These are phyloP conservation scores for Lactifluus piperatus DNA, from an alignment of 768 basidiomycete genomes.

Conservation along the genomic window DNA sequence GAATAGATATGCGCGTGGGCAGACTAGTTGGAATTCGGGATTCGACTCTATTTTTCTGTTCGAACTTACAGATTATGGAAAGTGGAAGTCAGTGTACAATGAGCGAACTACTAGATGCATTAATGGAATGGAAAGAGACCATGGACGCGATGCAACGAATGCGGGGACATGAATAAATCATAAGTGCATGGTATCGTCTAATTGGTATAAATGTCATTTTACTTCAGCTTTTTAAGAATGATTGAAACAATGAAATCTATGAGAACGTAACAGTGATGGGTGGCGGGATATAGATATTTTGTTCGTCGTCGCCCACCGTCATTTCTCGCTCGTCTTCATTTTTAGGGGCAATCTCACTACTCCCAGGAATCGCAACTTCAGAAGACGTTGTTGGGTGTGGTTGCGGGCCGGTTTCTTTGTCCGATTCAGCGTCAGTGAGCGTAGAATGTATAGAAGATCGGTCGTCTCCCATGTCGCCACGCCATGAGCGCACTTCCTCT, in stretches of 20 bases:
- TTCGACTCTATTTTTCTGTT: not conserved
- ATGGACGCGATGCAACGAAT: conserved; percentile 6
- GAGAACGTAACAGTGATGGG: conserved; percentile 40
- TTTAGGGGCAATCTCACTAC: conserved; percentile 12
- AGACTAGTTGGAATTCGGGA: not conserved
- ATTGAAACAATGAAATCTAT: conserved; percentile 17
- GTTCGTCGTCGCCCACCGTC: conserved; percentile 19
- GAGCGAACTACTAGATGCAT: conserved; percentile 17
- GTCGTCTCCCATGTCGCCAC: conserved; percentile 23
- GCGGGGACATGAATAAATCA: not conserved
- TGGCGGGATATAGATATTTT: conserved; percentile 25
- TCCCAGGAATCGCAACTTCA: conserved; percentile 18
- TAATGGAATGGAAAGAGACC: conserved; percentile 10
- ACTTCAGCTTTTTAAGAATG: not conserved
- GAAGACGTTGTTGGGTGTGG: conserved; percentile 20
- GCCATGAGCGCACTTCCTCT: conserved; percentile 61
- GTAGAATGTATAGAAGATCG: conserved; percentile 12
- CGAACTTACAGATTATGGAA: not conserved
- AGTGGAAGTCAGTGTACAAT: conserved; percentile 6
- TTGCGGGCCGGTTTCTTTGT: conserved; percentile 14
- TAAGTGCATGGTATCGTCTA: conserved; percentile 20
- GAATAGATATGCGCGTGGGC: not conserved
- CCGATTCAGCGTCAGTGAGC: conserved; percentile 17
- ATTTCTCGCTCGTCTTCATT: conserved; percentile 28
- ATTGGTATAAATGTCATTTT: not conserved